phyloP scores from a whole-genome alignment of 306 rosid genomes.

The Crotalaria pallida region DNA sequence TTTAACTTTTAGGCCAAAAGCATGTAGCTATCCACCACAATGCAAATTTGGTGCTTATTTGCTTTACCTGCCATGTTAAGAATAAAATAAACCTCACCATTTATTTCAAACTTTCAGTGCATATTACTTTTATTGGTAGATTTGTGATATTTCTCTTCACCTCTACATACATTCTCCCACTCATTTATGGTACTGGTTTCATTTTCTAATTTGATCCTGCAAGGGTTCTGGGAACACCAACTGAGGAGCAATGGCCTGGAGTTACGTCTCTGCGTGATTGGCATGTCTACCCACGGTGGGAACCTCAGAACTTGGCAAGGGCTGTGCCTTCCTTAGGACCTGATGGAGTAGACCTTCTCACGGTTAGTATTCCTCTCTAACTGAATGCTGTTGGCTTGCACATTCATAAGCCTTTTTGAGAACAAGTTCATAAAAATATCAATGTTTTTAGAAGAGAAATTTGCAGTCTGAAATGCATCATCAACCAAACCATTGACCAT shows the following conservation, averaged over 20 bases:
- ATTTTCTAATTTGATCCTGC: neutral
- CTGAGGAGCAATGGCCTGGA: conserved; percentile 84
- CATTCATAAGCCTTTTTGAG: neutral
- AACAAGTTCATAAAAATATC: no score
- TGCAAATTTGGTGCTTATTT: neutral
- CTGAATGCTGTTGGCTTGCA: neutral
- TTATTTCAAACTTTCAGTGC: neutral
- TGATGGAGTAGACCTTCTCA: conserved; percentile 80
- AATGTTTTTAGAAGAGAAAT: neutral
- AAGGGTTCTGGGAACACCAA: conserved; percentile 87
- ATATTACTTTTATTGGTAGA: neutral
- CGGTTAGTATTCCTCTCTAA: conserved; percentile 37
- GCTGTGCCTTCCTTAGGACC: conserved; percentile 69
- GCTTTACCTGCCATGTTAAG: neutral
- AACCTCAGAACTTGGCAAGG: conserved; percentile 58
- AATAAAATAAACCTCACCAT: neutral
- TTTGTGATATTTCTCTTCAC: neutral
- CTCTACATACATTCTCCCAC: neutral
- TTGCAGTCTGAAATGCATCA: neutral
- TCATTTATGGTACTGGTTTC: neutral
- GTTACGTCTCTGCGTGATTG: conserved; percentile 81
- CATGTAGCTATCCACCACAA: neutral
- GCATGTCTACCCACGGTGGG: conserved; percentile 93
- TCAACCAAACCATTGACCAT: neutral
- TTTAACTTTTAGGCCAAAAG: neutral